A percentile compares a stretch with the other conserved stretches of the same genome.
Conservation (phyloP, 257 asterid species). For the Rauvolfia tetraphylla region DNA sequence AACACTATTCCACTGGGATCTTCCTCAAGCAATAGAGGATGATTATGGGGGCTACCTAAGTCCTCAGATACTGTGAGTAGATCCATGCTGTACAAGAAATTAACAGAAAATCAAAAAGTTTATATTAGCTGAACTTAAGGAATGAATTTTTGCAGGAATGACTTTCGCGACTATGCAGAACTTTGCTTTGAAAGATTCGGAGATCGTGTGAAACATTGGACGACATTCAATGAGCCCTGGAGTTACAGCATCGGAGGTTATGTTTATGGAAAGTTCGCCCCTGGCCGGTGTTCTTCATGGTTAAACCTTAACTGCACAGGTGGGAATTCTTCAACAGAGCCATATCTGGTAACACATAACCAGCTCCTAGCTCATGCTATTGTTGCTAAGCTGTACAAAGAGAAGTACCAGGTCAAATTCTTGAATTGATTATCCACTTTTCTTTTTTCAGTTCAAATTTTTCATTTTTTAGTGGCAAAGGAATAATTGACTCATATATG, state of each 20-base stretch:
- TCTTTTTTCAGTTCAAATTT: too few relatives aligned
- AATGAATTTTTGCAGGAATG: conserved; percentile 37
- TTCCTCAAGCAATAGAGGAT: too few relatives aligned
- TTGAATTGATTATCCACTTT: neutral
- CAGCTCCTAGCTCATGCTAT: conserved; percentile 45
- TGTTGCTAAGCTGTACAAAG: conserved; percentile 31
- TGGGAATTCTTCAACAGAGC: conserved; percentile 51
- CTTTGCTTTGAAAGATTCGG: conserved; percentile 61
- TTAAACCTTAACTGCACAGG: conserved; percentile 21
- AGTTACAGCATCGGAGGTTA: conserved; percentile 31
- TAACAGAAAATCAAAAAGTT: too few relatives aligned
- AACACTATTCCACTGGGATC: too few relatives aligned
- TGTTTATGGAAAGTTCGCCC: conserved; percentile 40
- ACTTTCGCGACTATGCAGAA: conserved; percentile 42
- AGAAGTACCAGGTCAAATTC: conserved; percentile 39
- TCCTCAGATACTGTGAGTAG: too few relatives aligned
- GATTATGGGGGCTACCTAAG: too few relatives aligned
- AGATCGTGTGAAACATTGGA: conserved; percentile 52
- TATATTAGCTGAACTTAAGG: too few relatives aligned
- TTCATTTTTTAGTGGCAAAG: neutral
- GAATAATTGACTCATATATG: neutral
- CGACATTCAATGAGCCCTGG: conserved; percentile 47
- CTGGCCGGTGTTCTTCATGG: conserved; percentile 57
- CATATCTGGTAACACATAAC: conserved; percentile 51
- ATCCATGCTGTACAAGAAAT: too few relatives aligned